phyloP scores from a whole-genome alignment of 768 basidiomycete species.

The Termitomyces bulborhizus region DNA sequence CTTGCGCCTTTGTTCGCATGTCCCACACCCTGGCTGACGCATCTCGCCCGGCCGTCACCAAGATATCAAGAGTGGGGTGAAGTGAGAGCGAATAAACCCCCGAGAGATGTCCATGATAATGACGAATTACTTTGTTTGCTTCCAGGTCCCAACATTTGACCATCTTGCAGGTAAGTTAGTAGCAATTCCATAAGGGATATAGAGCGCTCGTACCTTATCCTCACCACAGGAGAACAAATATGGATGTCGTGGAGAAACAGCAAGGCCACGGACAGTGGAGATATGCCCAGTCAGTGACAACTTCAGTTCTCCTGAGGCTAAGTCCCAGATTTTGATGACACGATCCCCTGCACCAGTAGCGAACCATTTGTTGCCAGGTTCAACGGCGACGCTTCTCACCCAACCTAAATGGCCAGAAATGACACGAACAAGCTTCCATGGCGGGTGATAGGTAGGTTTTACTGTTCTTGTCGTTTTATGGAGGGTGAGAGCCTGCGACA shows the following conservation, averaged over 20 bases:
- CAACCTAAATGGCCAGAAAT: slow-evolving; percentile 98
- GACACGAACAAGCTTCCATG: slow-evolving; percentile 94
- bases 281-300: slow-evolving; percentile 97
- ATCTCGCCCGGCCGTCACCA: slow-evolving; percentile 94
- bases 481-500: slow-evolving; percentile 86
- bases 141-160: slow-evolving; percentile 99
- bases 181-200: not conserved
- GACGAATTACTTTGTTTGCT: slow-evolving; percentile 97
- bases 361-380: slow-evolving; percentile 98
- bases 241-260: slow-evolving; percentile 88
- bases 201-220: slow-evolving; percentile 68
- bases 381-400: slow-evolving; percentile 94
- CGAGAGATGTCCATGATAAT: slow-evolving; percentile 97
- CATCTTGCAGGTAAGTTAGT: slow-evolving; percentile 54
- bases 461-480: slow-evolving; percentile 93
- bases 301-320: slow-evolving; percentile 95
- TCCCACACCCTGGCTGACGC: slow-evolving; percentile 99
- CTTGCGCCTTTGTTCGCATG: slow-evolving; percentile 96
- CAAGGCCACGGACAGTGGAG: slow-evolving; percentile 90
- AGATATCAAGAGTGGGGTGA: slow-evolving; percentile 92
- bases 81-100: slow-evolving; percentile 93
- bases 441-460: slow-evolving; percentile 93
- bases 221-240: slow-evolving; percentile 97
- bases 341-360: slow-evolving; percentile 97
- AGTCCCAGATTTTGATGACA: slow-evolving; percentile 98